Percentiles rank a stretch among this genome's conserved stretches.
Evolutionary conservation across 495 filamentous ascomycete species (phyloP).

Genomic region (Melanomma pulvis-pyrius): DNA sequence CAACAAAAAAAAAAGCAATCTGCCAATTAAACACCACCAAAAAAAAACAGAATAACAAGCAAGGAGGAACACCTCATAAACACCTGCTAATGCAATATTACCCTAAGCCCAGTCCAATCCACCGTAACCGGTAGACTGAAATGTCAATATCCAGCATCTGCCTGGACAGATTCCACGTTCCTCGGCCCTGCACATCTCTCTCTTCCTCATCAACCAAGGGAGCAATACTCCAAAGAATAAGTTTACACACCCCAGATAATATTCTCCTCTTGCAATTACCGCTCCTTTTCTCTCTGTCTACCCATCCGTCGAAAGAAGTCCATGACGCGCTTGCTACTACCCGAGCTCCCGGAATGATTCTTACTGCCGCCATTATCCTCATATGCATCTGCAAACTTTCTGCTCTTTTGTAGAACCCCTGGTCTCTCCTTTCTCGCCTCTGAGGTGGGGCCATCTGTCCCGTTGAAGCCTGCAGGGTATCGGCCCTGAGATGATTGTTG

Average conservation of each 20-base stretch:
- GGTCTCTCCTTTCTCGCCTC: conserved; percentile 23
- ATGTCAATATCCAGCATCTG: too few relatives aligned
- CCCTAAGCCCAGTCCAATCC: too few relatives aligned
- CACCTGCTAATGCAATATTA: conserved; percentile 6
- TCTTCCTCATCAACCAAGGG: not conserved
- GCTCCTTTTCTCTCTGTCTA: conserved; percentile 53
- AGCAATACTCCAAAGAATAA: not conserved
- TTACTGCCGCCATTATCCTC: conserved; percentile 69
- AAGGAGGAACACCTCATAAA: not conserved
- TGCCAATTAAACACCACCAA: not conserved
- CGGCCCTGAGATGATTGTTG: conserved; percentile 12
- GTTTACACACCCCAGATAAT: not conserved
- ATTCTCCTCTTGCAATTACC: conserved; percentile 16
- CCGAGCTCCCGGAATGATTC: conserved; percentile 77
- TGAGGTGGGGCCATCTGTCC: conserved; percentile 20
- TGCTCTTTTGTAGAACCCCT: conserved; percentile 75
- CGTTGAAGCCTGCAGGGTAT: conserved; percentile 31
- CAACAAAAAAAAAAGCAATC: not conserved
- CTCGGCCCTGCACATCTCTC: not conserved
- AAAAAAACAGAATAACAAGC: not conserved
- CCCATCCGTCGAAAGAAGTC: conserved; percentile 92
- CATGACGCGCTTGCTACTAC: conserved; percentile 90
- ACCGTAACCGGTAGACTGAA: too few relatives aligned
- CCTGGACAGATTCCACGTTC: not conserved
- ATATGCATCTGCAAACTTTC: conserved; percentile 88